Evolutionary conservation across 148 eudicot species (phyloP).

Genomic region (Selenicereus undatus): DNA sequence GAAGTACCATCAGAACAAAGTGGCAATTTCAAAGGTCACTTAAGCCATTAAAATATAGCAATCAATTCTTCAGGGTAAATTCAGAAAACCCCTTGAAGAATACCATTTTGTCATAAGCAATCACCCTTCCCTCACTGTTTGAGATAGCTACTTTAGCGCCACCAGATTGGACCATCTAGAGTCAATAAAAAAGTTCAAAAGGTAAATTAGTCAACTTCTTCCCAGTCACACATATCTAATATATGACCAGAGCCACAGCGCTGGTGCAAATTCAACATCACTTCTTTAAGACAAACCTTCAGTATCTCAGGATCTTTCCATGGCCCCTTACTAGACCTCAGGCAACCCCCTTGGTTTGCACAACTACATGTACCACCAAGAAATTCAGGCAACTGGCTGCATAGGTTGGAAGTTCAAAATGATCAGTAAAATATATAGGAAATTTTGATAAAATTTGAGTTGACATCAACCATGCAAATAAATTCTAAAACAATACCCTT

Average conservation of each 20-base stretch:
- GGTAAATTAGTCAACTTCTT: background rate
- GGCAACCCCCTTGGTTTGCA: conserved; percentile 69
- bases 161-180: conserved; percentile 42
- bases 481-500: conserved; percentile 37
- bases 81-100: background rate
- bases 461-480: background rate
- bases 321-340: conserved; percentile 82
- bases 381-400: conserved; percentile 79
- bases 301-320: conserved; percentile 68
- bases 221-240: background rate
- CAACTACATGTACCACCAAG: conserved; percentile 80
- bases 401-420: conserved; percentile 14
- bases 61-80: background rate
- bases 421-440: background rate
- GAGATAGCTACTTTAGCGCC: conserved; percentile 38
- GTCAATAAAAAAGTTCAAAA: background rate
- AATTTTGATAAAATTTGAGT: background rate
- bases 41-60: background rate
- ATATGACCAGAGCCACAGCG: background rate
- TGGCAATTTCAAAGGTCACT: background rate
- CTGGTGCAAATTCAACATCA: background rate
- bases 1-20: conserved; percentile 1
- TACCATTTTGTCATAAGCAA: conserved; percentile 44
- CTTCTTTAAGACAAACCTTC: conserved; percentile 38
- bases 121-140: conserved; percentile 38